Evolutionary conservation across 805 yeast genomes (phyloP).

Genomic region (Candida maltosa): DNA sequence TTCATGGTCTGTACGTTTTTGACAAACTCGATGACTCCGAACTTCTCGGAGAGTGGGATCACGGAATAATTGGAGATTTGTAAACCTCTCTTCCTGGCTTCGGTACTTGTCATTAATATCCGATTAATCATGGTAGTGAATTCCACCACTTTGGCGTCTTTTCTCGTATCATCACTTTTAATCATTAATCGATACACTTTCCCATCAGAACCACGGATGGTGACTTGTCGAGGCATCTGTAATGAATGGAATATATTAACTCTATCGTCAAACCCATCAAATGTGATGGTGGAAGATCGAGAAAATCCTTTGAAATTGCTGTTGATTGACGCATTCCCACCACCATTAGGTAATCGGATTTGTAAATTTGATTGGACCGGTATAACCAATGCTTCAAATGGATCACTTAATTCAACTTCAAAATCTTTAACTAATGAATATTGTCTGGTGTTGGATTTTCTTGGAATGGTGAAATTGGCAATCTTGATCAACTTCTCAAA

Average conservation of each 20-base stretch:
- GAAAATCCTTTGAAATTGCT: constrained; percentile 44
- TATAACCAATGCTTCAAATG: constrained; percentile 53
- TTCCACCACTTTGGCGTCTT: constrained; percentile 92
- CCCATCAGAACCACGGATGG: constrained; percentile 77
- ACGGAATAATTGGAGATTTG: constrained; percentile 82
- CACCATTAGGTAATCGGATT: constrained; percentile 54
- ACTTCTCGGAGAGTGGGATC: constrained; percentile 76
- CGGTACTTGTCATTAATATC: constrained; percentile 61
- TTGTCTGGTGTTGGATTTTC: constrained; percentile 27
- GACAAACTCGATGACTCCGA: constrained; percentile 78
- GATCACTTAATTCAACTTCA: constrained; percentile 28
- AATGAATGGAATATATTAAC: constrained; percentile 76
- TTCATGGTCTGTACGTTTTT: constrained; percentile 36
- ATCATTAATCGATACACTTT: constrained; percentile 70
- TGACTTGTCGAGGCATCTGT: constrained; percentile 81
- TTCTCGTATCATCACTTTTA: constrained; percentile 89
- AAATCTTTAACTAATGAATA: constrained; percentile 41
- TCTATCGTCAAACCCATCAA: constrained; percentile 58
- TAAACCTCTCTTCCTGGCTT: constrained; percentile 69
- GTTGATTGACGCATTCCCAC: constrained; percentile 29
- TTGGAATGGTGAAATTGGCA: constrained; percentile 37
- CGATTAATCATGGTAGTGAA: constrained; percentile 84
- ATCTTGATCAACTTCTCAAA: constrained; percentile 42
- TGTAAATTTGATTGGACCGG: constrained; percentile 74
- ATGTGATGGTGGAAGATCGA: constrained; percentile 43